A percentile compares a stretch with the other conserved stretches of the same genome.
Conservation (phyloP, 768 basidiomycete genomes). For the Leccinellum luteum region DNA sequence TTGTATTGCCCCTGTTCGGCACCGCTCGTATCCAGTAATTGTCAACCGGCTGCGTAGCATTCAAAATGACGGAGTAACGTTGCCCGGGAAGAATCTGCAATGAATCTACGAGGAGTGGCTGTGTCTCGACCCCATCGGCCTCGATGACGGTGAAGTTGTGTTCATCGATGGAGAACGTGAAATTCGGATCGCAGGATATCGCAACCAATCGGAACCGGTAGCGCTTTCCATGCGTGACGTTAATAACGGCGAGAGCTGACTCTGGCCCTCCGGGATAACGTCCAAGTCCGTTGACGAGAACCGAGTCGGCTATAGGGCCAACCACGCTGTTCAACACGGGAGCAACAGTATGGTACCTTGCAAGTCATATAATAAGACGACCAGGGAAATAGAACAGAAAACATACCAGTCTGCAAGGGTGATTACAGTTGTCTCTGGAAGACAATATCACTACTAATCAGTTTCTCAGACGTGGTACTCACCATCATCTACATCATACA, state of each 20-base stretch:
- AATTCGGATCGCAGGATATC: slow-evolving; percentile 45
- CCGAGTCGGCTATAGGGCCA: slow-evolving; percentile 16
- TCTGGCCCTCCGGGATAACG: slow-evolving; percentile 35
- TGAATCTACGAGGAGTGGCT: slow-evolving; percentile 42
- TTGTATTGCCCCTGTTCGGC: slow-evolving; percentile 21
- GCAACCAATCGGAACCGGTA: slow-evolving; percentile 51
- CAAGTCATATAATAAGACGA: not conserved
- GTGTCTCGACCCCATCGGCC: slow-evolving; percentile 43
- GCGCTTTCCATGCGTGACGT: slow-evolving; percentile 35
- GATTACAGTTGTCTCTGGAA: slow-evolving; percentile 23
- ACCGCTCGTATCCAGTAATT: slow-evolving; percentile 57
- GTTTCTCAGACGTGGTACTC: slow-evolving; percentile 1
- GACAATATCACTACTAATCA: not conserved
- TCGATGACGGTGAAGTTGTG: slow-evolving; percentile 44
- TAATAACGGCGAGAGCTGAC: slow-evolving; percentile 37
- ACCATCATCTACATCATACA: slow-evolving; percentile 50
- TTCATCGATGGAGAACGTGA: slow-evolving; percentile 44
- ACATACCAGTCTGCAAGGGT: slow-evolving; percentile 27
- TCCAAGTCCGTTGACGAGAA: slow-evolving; percentile 33
- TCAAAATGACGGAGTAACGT: slow-evolving; percentile 42
- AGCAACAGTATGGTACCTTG: slow-evolving; percentile 22
- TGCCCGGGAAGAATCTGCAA: slow-evolving; percentile 34
- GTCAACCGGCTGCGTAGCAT: slow-evolving; percentile 40
- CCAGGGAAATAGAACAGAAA: not conserved
- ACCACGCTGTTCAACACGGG: slow-evolving; percentile 20